Percentiles rank a stretch among this genome's conserved stretches.
These are phyloP conservation scores for Pyrus communis DNA, from an alignment of 306 rosid genomes.

Conservation along the genomic window DNA sequence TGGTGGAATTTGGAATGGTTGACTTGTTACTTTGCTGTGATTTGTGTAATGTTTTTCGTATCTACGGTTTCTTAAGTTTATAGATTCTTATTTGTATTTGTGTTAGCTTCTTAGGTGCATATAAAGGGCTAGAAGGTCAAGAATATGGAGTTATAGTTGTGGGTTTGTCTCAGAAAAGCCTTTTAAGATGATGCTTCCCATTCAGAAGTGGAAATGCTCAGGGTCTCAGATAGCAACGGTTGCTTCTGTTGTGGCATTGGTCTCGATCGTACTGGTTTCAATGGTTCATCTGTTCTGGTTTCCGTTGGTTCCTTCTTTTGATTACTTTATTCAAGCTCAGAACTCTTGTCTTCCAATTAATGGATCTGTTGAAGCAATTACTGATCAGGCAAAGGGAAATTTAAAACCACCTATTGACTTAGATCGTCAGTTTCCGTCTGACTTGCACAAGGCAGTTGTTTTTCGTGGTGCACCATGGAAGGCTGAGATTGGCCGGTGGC, in stretches of 20 bases:
- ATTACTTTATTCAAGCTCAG: conserved; percentile 51
- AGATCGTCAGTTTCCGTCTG: conserved; percentile 50
- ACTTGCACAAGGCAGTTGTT: conserved; percentile 54
- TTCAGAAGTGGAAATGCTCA: conserved; percentile 60
- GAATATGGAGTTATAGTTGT: conserved; percentile 3
- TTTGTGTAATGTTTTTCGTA: background rate
- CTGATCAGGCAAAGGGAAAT: conserved; percentile 22
- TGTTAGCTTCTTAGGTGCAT: conserved; percentile 27
- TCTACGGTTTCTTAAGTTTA: background rate
- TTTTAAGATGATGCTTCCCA: conserved; percentile 44
- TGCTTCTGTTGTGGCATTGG: conserved; percentile 60
- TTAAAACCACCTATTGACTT: conserved; percentile 27
- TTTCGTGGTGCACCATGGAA: conserved; percentile 88
- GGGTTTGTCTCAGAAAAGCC: conserved; percentile 20
- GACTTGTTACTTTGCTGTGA: background rate
- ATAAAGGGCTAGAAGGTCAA: conserved; percentile 26
- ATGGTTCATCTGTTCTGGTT: conserved; percentile 68
- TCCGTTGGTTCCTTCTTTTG: conserved; percentile 67
- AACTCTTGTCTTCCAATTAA: conserved; percentile 41
- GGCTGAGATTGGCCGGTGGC: conserved; percentile 84
- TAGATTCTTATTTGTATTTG: background rate
- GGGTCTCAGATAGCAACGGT: conserved; percentile 58
- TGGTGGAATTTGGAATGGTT: background rate
- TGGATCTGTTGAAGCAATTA: conserved; percentile 27
- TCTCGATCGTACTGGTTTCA: conserved; percentile 53